Conservation (phyloP, 306 rosid species). For the Sesbania bispinosa region DNA sequence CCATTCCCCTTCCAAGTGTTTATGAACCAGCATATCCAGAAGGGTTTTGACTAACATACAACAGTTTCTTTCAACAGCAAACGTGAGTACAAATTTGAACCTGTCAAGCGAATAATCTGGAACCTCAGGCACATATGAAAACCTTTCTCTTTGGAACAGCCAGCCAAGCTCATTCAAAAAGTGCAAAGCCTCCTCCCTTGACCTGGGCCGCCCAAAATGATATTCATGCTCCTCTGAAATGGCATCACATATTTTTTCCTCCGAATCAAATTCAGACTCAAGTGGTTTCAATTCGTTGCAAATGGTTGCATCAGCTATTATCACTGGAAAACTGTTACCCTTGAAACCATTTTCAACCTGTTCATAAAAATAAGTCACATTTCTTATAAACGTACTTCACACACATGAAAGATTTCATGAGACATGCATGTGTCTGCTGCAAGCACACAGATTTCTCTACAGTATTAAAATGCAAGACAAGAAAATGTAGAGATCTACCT, state of each 20-base stretch:
- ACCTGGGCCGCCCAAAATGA: constrained; percentile 49
- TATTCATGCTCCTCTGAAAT: constrained; percentile 46
- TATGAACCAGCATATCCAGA: constrained; percentile 59
- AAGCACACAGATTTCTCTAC: neutral
- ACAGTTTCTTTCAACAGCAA: constrained; percentile 73
- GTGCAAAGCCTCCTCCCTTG: constrained; percentile 71
- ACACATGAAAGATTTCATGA: constrained; percentile 17
- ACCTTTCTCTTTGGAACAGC: constrained; percentile 74
- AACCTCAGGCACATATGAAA: constrained; percentile 36
- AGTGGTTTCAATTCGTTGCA: constrained; percentile 72
- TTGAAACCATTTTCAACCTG: constrained; percentile 94
- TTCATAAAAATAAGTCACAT: constrained; percentile 21
- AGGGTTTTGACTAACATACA: constrained; percentile 64
- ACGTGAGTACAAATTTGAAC: constrained; percentile 69
- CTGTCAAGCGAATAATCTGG: constrained; percentile 60
- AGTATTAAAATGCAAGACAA: neutral
- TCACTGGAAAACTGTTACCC: constrained; percentile 79
- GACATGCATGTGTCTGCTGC: constrained; percentile 21
- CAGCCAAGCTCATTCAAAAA: constrained; percentile 92
- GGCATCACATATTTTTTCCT: constrained; percentile 39
- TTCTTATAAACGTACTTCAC: constrained; percentile 1
- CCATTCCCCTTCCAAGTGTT: constrained; percentile 47
- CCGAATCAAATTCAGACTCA: constrained; percentile 61
- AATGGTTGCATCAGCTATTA: constrained; percentile 72
- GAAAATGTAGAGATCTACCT: constrained; percentile 44